Conservation (phyloP, 2,329 filamentous ascomycete species). For the Neonectria sp. region DNA sequence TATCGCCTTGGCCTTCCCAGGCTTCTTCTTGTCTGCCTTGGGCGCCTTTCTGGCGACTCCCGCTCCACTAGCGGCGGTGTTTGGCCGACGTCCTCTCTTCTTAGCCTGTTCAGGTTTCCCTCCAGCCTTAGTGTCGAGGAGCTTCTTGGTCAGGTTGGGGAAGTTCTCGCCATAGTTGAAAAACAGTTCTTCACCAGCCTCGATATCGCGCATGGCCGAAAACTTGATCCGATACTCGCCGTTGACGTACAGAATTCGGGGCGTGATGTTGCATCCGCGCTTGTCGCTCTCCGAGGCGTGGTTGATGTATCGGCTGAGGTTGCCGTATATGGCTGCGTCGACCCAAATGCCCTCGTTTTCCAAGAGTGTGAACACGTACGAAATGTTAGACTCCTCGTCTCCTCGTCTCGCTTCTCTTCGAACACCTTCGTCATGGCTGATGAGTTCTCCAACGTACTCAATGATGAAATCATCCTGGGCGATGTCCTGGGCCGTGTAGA, state of each 20-base stretch:
- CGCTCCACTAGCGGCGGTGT: constrained; percentile 33
- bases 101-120: constrained; percentile 47
- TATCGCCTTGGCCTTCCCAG: constrained; percentile 33
- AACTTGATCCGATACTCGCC: constrained; percentile 84
- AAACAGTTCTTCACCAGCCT: constrained; percentile 82
- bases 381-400: constrained; percentile 72
- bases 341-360: constrained; percentile 76
- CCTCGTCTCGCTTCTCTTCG: constrained; percentile 75
- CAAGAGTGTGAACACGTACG: constrained; percentile 75
- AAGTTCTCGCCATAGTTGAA: constrained; percentile 86
- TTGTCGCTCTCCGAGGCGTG: constrained; percentile 72
- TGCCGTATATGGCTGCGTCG: constrained; percentile 83
- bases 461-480: constrained; percentile 80
- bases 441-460: constrained; percentile 86
- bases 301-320: constrained; percentile 88
- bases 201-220: constrained; percentile 76
- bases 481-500: constrained; percentile 80
- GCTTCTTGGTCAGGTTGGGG: constrained; percentile 68
- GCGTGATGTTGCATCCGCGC: constrained; percentile 72
- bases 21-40: constrained; percentile 46
- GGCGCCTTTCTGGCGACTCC: constrained; percentile 46
- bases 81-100: constrained; percentile 46
- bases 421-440: constrained; percentile 78
- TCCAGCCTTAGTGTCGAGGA: constrained; percentile 56
- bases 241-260: constrained; percentile 80